A percentile compares a stretch with the other conserved stretches of the same genome.
These are phyloP conservation scores for Zygoascus tannicola DNA, from an alignment of 805 yeast genomes.

Conservation along the genomic window DNA sequence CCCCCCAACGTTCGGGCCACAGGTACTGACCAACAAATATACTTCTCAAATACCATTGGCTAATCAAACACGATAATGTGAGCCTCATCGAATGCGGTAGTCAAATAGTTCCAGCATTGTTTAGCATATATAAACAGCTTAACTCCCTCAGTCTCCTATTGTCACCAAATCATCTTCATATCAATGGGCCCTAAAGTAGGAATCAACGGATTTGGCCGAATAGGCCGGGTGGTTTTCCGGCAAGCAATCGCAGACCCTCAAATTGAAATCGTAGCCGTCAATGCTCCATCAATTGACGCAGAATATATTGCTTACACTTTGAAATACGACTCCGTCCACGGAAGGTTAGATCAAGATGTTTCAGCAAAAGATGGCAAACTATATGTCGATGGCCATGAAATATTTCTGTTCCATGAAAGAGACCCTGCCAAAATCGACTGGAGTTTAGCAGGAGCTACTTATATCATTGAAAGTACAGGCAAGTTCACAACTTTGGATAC, in stretches of 20 bases:
- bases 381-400: conserved; percentile 56
- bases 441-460: conserved; percentile 72
- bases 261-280: conserved; percentile 75
- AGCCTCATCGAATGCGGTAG: too few species aligned
- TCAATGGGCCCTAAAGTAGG: conserved; percentile 52
- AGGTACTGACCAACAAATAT: too few species aligned
- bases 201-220: conserved; percentile 92
- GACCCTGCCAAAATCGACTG: conserved; percentile 84
- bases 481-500: conserved; percentile 76
- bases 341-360: conserved; percentile 70
- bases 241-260: conserved; percentile 63
- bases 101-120: too few species aligned
- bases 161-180: not conserved
- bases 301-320: conserved; percentile 91
- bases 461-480: conserved; percentile 88
- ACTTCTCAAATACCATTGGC: too few species aligned
- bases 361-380: conserved; percentile 41
- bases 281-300: conserved; percentile 82
- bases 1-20: too few species aligned
- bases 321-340: conserved; percentile 92
- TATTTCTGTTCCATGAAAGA: conserved; percentile 65
- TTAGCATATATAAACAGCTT: too few species aligned
- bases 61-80: too few species aligned
- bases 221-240: conserved; percentile 81
- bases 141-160: too few species aligned